These are phyloP conservation scores for Colletotrichum tamarilloi DNA, from an alignment of 2,329 filamentous ascomycete species.

Conservation along the genomic window DNA sequence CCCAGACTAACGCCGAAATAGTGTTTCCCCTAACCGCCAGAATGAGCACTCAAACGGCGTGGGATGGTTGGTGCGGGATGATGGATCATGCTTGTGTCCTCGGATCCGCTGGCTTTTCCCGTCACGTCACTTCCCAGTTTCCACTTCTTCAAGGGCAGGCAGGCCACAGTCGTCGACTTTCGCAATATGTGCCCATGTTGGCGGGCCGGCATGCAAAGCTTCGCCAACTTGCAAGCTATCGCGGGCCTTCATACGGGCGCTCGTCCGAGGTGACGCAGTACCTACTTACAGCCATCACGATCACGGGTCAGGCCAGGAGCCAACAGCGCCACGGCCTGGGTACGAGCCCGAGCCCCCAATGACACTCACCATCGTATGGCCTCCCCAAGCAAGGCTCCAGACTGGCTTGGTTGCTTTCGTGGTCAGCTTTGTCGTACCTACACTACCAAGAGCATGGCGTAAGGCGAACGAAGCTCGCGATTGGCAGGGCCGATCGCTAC, in stretches of 20 bases:
- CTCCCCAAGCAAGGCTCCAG: background rate
- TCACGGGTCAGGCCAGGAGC: background rate
- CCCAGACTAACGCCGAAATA: background rate
- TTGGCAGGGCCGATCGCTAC: background rate
- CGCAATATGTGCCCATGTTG: background rate
- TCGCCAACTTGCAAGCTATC: background rate
- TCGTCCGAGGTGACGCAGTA: background rate
- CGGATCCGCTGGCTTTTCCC: background rate
- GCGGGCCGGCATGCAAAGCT: background rate
- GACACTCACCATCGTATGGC: background rate
- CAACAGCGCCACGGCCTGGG: background rate
- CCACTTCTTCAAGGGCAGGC: background rate
- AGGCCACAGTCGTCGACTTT: background rate
- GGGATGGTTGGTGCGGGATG: conserved; percentile 4
- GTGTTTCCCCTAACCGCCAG: background rate
- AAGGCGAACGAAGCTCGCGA: background rate
- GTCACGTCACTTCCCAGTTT: background rate
- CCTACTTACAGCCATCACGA: background rate
- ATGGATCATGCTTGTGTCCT: conserved; percentile 15
- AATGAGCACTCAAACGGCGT: background rate
- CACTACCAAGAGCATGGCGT: background rate
- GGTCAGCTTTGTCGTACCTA: background rate
- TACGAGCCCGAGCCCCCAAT: background rate
- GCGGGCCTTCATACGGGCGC: background rate
- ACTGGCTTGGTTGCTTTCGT: background rate